A percentile compares a stretch with the other conserved stretches of the same genome.
Conservation (phyloP, 805 yeast species). For the Starmerella gropengiesseri region DNA sequence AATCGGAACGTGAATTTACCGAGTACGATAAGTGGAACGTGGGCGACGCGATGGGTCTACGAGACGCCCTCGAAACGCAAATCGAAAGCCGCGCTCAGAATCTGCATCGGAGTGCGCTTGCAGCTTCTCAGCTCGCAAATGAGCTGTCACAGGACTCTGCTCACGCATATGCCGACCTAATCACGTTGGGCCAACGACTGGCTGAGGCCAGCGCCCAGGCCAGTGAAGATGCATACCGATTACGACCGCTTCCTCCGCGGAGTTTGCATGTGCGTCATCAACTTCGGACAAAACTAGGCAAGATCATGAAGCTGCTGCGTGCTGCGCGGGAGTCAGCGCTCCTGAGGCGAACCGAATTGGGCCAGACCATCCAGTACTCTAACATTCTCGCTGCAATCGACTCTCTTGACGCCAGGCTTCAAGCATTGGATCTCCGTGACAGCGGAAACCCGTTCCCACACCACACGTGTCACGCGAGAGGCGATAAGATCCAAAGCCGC, state of each 20-base stretch:
- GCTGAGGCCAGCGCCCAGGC: background rate
- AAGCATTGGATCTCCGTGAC: background rate
- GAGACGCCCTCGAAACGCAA: background rate
- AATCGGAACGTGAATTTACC: background rate
- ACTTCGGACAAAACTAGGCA: background rate
- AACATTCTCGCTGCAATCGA: constrained; percentile 6
- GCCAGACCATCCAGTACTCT: background rate
- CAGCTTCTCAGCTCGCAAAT: no score
- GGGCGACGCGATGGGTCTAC: background rate
- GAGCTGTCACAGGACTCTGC: no score
- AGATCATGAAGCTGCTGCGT: background rate
- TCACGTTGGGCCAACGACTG: background rate
- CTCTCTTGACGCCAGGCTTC: constrained; percentile 11
- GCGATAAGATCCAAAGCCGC: no score
- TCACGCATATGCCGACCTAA: background rate
- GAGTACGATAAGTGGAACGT: background rate
- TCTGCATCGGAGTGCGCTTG: background rate
- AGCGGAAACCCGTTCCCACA: no score
- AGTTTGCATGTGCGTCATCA: background rate
- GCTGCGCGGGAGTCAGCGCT: constrained; percentile 1
- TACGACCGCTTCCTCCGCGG: constrained; percentile 12
- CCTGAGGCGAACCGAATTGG: constrained; percentile 1
- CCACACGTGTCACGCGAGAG: no score
- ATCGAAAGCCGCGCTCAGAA: background rate
- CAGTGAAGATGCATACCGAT: constrained; percentile 7